Evolutionary conservation across 768 basidiomycete species (phyloP), one percentile per base, ranked within the genome.

Genomic region (Boletus speciosus): DNA sequence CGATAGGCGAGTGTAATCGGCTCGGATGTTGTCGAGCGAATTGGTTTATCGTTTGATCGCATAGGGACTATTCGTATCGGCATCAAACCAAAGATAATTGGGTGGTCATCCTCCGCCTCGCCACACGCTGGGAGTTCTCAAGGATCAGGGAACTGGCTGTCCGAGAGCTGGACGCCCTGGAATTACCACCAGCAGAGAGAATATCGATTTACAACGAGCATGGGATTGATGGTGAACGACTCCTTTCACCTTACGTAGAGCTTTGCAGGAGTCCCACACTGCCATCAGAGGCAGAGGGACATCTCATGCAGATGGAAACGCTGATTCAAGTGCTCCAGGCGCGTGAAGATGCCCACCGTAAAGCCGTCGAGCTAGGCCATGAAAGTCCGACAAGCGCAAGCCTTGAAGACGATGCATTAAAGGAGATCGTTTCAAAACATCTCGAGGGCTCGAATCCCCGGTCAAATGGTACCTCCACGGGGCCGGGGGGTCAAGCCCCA

Each of bases 171-270:
- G 79, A 81, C 52, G 73, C 73, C 55, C 73, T 78, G 8, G 36
- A 63, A 0, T 73, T 86, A 39, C 64, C 73, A 0, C 73, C 77
- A 4, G 77, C 85, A 0, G 75, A 81, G 1, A 78, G 82, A 14
- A 79, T 88, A 46, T 73, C 76, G 0, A 65, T 83, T 1, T 88
- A 86, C 56, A 83, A 84, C 10, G 65, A 67, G 5, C 76, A 80
- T 58, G 65, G 74, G 0, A 76, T 88, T 47, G 79, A 83, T 38
- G 69, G 72, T 37, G 71, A 74, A 21, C 71, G 80, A 19, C 78
- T 88, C 27, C 59, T 83, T 21, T 75, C 77, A 0, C 71, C 79
- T 0, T 89, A 84, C 49, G 73, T 77, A 2, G 70, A 74, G 0
- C 71, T 89, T 0, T 82, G 82, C 60, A 73, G 73, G 31, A 79